A percentile compares a stretch with the other conserved stretches of the same genome.
Conservation (phyloP, 2,329 filamentous ascomycete species). For the Ampelomyces quisqualis region DNA sequence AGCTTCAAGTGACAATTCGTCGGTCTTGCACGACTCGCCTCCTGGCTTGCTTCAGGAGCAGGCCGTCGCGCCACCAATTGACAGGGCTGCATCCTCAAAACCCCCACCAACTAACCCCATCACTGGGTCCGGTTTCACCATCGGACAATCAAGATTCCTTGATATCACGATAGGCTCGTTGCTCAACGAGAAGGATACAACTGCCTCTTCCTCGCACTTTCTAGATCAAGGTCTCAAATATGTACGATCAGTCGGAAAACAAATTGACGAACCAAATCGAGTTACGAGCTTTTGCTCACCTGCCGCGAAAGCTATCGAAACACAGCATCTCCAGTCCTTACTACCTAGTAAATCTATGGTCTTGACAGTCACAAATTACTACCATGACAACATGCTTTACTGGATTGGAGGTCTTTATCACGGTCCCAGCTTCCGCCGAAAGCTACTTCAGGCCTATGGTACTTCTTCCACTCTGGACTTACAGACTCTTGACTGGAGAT, state of each 20-base stretch:
- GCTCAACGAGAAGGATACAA: constrained; percentile 26
- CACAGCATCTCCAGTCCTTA: constrained; percentile 41
- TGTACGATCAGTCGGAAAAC: constrained; percentile 10
- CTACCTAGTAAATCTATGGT: constrained; percentile 34
- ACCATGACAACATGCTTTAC: constrained; percentile 41
- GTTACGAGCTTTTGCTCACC: constrained; percentile 21
- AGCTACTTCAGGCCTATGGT: constrained; percentile 44
- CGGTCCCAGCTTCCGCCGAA: constrained; percentile 41
- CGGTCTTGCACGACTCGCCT: constrained; percentile 12
- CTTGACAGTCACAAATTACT: constrained; percentile 41
- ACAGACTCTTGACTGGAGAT: constrained; percentile 35
- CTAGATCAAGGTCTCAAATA: constrained; percentile 21
- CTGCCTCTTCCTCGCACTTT: constrained; percentile 11
- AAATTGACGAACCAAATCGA: constrained; percentile 8
- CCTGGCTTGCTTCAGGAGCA: constrained; percentile 1
- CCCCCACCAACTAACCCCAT: background rate
- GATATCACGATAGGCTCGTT: constrained; percentile 31
- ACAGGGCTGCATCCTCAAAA: background rate
- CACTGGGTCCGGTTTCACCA: background rate
- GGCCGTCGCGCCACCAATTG: background rate
- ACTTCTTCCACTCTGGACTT: constrained; percentile 44
- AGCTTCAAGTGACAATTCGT: constrained; percentile 11
- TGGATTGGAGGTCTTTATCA: constrained; percentile 47
- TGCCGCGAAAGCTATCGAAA: constrained; percentile 27
- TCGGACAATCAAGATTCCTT: constrained; percentile 22